Base-by-base conservation (phyloP, 2,329 filamentous ascomycete genomes). In the Sporothrix humicola region DNA sequence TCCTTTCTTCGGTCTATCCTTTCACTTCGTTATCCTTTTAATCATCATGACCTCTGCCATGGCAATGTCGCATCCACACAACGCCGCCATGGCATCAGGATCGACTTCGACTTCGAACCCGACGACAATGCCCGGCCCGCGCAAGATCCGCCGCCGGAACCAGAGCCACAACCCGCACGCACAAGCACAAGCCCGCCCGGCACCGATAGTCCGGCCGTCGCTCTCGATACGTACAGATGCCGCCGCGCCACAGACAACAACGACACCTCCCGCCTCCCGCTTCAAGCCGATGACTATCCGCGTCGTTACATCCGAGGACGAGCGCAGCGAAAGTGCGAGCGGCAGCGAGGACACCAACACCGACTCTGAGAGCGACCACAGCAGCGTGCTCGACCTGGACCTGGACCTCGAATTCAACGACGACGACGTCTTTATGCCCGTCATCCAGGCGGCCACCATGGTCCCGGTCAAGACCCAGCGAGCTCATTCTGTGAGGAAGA, bases 371-470 rank as follows among this genome's bases (percentile, higher is more conserved):
- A 52, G 46, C 15, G 50, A 48, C 5, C 46, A 17, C n/a, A 15
- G 31, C 31, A 37, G 31, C 31, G 31, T 20, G 15, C 15, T 7
- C 66, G 26, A 44, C 48, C 10, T 37, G 8, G 37, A 4, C 52
- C 12, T 23, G 17, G n/a, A 52, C 20, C 13, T 15, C 44, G 46
- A 68, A 13, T 44, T 31, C 65, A 26, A 17, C 46, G 50, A 58
- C 50, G 52, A 71, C 50, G 66, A 69, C n/a, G 66, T 69, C 13
- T 69, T 69, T 26, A 69, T 69, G 66, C 48, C 66, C 26, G 44
- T 44, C n/a, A 15, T 52, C 15, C 65, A 37, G 46, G 65, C 58
- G 26, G 58, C 58, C 31, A 63, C 65, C 13, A 26, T 23, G 9
- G 48, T 63, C 6, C 58, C 65, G 6, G 48, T 68, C 46, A 68